Base-by-base conservation (phyloP, 768 basidiomycete species). In the Amanita brunnescens region DNA sequence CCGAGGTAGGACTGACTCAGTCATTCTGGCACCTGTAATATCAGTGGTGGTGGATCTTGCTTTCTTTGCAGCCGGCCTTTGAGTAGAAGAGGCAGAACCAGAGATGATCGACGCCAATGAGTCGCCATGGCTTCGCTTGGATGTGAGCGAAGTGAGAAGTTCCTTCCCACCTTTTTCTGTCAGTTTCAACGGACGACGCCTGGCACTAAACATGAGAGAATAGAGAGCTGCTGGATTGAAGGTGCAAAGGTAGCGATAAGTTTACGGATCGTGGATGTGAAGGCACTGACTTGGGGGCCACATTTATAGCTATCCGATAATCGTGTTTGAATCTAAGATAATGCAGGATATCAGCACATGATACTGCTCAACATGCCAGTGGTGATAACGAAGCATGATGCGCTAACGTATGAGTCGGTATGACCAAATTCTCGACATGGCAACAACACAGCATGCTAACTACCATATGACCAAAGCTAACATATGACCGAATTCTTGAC, bases 301-400 rank as follows among this genome's bases (percentile, higher is more conserved):
- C 20, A 21, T 41, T 41, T 41, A 41, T 41, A 41, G 20, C 3
- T 41, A 41, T 41, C 40, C 20, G 40, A 41, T 41, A 41, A 41
- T 41, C 20, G 20, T 41, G 20, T 41, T 41, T 21, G 40, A 41
- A 41, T 41, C 40, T 41, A 41, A 41, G 40, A 41, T 41, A n/a
- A 41, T 41, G 16, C 40, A 41, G 40, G n/a, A 41, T 41, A 41
- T 41, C 20, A 21, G n/a, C 40, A 41, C 20, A 21, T 41, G 40
- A 41, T 41, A 41, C 40, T 41, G 40, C 40, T 41, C 40, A 20
- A 41, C 40, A 41, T 41, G 40, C n/a, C 40, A n/a, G 20, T 41
- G 40, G 40, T 21, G 20, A n/a, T 41, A 41, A 41, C 16, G 20
- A 38, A 38, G 37, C 37, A 38, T 38, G 40, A 41, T 21, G 40